phyloP scores from a whole-genome alignment of 768 basidiomycete species.

The Agaricus bisporus region DNA sequence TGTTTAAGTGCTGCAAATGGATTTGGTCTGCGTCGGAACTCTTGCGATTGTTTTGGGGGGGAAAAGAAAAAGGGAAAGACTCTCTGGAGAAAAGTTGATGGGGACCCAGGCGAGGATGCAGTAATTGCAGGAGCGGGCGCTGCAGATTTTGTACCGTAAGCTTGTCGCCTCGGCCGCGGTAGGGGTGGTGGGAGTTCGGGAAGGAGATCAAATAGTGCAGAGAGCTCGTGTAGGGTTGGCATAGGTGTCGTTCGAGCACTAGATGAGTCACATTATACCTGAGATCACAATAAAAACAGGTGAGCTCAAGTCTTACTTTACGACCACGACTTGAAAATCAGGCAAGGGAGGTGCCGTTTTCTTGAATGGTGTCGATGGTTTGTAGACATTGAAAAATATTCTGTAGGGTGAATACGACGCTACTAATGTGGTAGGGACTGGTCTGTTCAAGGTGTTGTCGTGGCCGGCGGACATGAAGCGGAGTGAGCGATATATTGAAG shows the following conservation, averaged over 20 bases:
- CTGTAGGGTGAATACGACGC: slow-evolving; percentile 49
- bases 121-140: neutral
- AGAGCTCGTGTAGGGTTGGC: slow-evolving; percentile 76
- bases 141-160: slow-evolving; percentile 9
- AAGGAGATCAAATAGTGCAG: slow-evolving; percentile 61
- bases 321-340: slow-evolving; percentile 81
- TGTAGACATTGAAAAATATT: slow-evolving; percentile 88
- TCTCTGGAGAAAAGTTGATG: slow-evolving; percentile 6
- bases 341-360: slow-evolving; percentile 72
- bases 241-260: slow-evolving; percentile 82
- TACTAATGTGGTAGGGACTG: slow-evolving; percentile 11
- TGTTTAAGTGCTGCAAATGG: slow-evolving; percentile 79
- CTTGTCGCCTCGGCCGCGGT: slow-evolving; percentile 32
- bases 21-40: slow-evolving; percentile 40
- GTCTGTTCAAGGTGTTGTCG: slow-evolving; percentile 35
- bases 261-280: neutral
- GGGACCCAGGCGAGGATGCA: neutral
- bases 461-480: slow-evolving; percentile 72
- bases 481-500: slow-evolving; percentile 58
- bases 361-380: slow-evolving; percentile 80
- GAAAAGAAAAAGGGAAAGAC: slow-evolving; percentile 21
- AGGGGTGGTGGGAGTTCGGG: slow-evolving; percentile 66
- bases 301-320: slow-evolving; percentile 54
- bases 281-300: neutral
- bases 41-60: slow-evolving; percentile 13